Percentiles rank a stretch among this genome's conserved stretches.
Conservation (phyloP, 2,329 filamentous ascomycete species). For the Diatrype stigma region DNA sequence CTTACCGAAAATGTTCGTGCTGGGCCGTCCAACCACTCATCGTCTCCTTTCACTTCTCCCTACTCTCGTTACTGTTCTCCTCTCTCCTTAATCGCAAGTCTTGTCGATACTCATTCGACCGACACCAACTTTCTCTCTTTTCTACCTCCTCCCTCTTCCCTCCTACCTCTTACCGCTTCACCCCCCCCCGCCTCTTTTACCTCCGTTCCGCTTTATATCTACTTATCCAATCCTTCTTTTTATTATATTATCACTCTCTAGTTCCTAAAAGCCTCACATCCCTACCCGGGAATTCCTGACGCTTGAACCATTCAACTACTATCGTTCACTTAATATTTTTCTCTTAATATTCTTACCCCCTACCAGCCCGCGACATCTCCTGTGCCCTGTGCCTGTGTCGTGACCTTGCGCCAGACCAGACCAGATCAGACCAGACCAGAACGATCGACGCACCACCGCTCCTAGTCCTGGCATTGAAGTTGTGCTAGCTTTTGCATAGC, state of each 20-base stretch:
- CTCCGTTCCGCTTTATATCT: conserved; percentile 15
- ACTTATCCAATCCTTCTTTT: conserved; percentile 29
- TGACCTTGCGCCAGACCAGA: conserved; percentile 10
- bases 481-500: background rate
- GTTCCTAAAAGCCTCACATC: conserved; percentile 16
- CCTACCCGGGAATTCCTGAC: conserved; percentile 18
- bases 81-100: conserved; percentile 10
- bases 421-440: background rate
- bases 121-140: conserved; percentile 13
- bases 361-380: conserved; percentile 14
- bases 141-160: conserved; percentile 20
- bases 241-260: conserved; percentile 4
- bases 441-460: conserved; percentile 1
- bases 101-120: background rate
- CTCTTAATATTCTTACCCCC: conserved; percentile 29
- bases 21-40: background rate
- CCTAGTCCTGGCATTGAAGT: background rate
- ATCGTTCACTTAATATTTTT: conserved; percentile 28
- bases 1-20: conserved; percentile 1
- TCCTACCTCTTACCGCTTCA: conserved; percentile 23
- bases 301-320: conserved; percentile 23
- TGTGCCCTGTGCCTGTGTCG: conserved; percentile 2
- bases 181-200: conserved; percentile 29
- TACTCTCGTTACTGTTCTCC: conserved; percentile 30
- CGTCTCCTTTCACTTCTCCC: conserved; percentile 2